These are phyloP conservation scores for Fistulinella staudtii DNA, from an alignment of 1,284 basidiomycete genomes.

Conservation along the genomic window DNA sequence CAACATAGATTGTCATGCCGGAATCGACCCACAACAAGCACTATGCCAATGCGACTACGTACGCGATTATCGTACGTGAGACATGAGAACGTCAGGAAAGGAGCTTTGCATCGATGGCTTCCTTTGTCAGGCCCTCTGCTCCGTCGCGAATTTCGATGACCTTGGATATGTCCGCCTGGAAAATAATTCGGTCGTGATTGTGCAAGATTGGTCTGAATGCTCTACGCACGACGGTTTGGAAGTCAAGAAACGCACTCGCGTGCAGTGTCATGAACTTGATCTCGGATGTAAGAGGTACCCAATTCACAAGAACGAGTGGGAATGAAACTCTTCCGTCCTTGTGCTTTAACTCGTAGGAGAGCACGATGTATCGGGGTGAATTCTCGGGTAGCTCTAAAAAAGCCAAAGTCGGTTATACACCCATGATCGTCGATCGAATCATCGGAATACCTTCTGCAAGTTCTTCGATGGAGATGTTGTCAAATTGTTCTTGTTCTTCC, in stretches of 20 bases:
- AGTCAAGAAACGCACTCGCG: slow-evolving; percentile 76
- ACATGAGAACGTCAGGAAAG: slow-evolving; percentile 28
- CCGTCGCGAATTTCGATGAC: slow-evolving; percentile 81
- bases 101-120: slow-evolving; percentile 62
- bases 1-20: too few species aligned
- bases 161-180: slow-evolving; percentile 66
- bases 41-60: too few species aligned
- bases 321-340: slow-evolving; percentile 82
- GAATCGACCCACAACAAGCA: too few species aligned
- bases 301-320: slow-evolving; percentile 83
- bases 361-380: slow-evolving; percentile 82
- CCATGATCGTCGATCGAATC: background rate
- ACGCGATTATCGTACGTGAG: background rate
- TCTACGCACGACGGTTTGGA: slow-evolving; percentile 65
- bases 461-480: slow-evolving; percentile 74
- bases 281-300: slow-evolving; percentile 75
- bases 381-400: slow-evolving; percentile 82
- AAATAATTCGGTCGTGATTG: slow-evolving; percentile 4
- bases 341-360: slow-evolving; percentile 82
- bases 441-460: slow-evolving; percentile 75
- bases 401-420: slow-evolving; percentile 2
- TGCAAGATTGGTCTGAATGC: background rate
- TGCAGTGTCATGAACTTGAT: slow-evolving; percentile 77
- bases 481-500: slow-evolving; percentile 79
- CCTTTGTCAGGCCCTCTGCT: slow-evolving; percentile 73